Evolutionary conservation across 805 yeast genomes (phyloP).

Genomic region (Wickerhamomyces bisporus): DNA sequence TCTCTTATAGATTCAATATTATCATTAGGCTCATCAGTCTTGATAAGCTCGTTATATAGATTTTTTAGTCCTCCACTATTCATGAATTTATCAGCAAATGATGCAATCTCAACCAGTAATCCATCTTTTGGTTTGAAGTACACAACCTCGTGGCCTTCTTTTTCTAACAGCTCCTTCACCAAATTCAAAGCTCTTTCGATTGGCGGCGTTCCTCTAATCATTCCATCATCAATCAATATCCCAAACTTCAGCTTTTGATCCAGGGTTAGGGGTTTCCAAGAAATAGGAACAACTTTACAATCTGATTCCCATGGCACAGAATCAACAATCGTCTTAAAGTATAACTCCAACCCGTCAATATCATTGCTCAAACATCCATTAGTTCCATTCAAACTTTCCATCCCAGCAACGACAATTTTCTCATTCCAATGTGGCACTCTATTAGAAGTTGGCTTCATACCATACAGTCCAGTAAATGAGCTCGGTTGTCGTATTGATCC

Average conservation of each 20-base stretch:
- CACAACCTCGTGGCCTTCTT: conserved; percentile 44
- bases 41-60: conserved; percentile 2
- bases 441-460: conserved; percentile 38
- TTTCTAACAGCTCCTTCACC: conserved; percentile 22
- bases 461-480: conserved; percentile 34
- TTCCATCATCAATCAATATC: conserved; percentile 34
- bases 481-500: conserved; percentile 47
- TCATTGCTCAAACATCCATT: conserved; percentile 40
- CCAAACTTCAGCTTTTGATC: conserved; percentile 34
- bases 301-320: conserved; percentile 37
- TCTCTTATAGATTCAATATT: conserved; percentile 27
- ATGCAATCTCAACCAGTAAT: not conserved
- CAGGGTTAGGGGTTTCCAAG: conserved; percentile 29
- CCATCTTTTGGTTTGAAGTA: conserved; percentile 27
- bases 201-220: conserved; percentile 41
- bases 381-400: conserved; percentile 33
- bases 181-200: conserved; percentile 36
- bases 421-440: conserved; percentile 35
- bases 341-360: conserved; percentile 30
- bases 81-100: conserved; percentile 5
- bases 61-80: conserved; percentile 5
- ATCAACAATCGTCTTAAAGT: conserved; percentile 22
- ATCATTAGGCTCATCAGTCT: conserved; percentile 34
- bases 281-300: conserved; percentile 32
- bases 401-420: conserved; percentile 30